phyloP scores from a whole-genome alignment of 257 asterid species.

The Hygrophila difformis region DNA sequence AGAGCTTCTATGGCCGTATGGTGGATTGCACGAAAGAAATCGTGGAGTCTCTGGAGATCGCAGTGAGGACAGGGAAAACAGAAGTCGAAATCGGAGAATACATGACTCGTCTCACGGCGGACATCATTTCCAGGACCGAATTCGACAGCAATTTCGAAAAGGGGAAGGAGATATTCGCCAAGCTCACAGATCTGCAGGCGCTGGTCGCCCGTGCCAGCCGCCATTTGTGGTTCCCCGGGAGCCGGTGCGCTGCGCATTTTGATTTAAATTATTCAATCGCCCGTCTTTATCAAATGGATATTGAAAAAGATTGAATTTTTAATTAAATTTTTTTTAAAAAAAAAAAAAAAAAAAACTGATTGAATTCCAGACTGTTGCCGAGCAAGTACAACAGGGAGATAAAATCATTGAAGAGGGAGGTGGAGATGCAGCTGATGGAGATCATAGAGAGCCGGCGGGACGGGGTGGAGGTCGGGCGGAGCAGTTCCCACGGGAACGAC shows the following conservation, averaged over 20 bases:
- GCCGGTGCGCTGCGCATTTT: constrained; percentile 40
- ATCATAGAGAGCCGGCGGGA: constrained; percentile 75
- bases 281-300: no score
- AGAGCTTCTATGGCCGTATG: constrained; percentile 82
- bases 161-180: constrained; percentile 66
- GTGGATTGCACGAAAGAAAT: constrained; percentile 63
- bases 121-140: constrained; percentile 76
- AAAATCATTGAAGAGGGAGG: constrained; percentile 63
- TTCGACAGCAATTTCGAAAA: constrained; percentile 67
- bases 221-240: constrained; percentile 77
- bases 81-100: constrained; percentile 77
- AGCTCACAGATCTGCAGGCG: constrained; percentile 46
- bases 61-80: constrained; percentile 25
- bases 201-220: constrained; percentile 59
- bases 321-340: no score
- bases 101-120: constrained; percentile 81
- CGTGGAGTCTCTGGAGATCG: constrained; percentile 39
- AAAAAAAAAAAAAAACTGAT: neutral
- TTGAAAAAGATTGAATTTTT: no score
- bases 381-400: constrained; percentile 88
- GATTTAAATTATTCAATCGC: no score
- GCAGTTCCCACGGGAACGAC: constrained; percentile 69
- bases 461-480: constrained; percentile 65
- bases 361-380: constrained; percentile 50
- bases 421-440: constrained; percentile 77